A percentile compares a stretch with the other conserved stretches of the same genome.
These are phyloP conservation scores for Aspergillus hortae DNA, from an alignment of 2,329 filamentous ascomycete species.

Conservation along the genomic window DNA sequence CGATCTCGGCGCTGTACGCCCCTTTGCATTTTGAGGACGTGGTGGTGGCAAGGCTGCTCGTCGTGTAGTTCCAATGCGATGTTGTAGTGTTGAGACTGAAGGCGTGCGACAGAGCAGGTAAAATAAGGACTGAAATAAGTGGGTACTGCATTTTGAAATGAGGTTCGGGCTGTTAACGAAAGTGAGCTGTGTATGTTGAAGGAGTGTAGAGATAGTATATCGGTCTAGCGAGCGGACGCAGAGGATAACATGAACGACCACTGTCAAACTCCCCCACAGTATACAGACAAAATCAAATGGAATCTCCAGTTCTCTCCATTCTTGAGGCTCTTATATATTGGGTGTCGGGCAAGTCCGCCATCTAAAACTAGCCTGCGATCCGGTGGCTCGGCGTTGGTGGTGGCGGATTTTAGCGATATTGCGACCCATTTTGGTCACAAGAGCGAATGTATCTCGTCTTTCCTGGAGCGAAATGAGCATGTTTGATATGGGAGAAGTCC, in stretches of 20 bases:
- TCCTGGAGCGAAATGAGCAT: no score
- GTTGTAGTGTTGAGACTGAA: constrained; percentile 1
- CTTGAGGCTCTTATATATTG: background rate
- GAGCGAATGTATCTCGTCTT: no score
- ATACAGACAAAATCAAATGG: background rate
- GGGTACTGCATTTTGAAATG: background rate
- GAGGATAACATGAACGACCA: no score
- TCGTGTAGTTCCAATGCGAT: constrained; percentile 8
- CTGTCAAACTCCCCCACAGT: no score
- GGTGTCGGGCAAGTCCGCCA: background rate
- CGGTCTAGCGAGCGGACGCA: no score
- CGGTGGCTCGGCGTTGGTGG: background rate
- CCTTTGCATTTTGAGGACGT: constrained; percentile 11
- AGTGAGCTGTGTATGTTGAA: no score
- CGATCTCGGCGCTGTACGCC: constrained; percentile 12
- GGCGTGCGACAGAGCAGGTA: background rate
- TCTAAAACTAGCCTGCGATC: background rate
- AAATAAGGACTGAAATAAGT: background rate
- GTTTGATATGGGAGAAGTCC: no score
- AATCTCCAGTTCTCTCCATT: background rate
- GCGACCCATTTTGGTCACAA: background rate
- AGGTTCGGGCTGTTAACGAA: background rate
- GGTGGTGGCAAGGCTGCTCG: constrained; percentile 5
- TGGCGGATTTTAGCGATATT: background rate
- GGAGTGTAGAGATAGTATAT: no score